Evolutionary conservation across 2,329 filamentous ascomycete species (phyloP), one percentile per base, ranked within the genome.

Genomic region (Scytalidium lignicola): DNA sequence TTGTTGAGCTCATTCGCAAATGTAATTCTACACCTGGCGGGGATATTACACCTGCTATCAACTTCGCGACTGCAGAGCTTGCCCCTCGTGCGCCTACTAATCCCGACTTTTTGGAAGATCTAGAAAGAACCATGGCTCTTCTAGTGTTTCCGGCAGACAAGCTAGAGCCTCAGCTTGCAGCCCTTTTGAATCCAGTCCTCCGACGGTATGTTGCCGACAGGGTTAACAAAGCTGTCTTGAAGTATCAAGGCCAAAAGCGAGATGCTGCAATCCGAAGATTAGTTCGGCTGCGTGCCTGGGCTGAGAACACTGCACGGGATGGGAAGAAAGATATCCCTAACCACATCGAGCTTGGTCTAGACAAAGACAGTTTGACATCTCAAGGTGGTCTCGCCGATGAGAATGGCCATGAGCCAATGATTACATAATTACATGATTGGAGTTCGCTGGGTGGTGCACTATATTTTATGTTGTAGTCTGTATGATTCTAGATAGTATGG

Each of bases 51-150:
- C 62, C 67, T 9, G 93, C 90, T 1, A 71, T 99, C 46, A 82
- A 85, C 51, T 99, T 99, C 69, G 93, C 93, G 1, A 90, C 87
- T 1, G 81, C 85, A 29, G 86, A 96, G 60, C 79, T 99, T 13
- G 90, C 90, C 10, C 91, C 93, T 3, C 83, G 90, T 48, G 93
- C 92, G 7, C 85, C 91, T 1, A 88, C 83, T 4, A 90, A 90
- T 56, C 78, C 81, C 3, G 82, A 86, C 41, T 97, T 96, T 57
- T 75, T 96, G 12, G 81, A 86, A 55, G 90, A 95, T 53, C 75
- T 99, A 10, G 93, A 99, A 68, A 82, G 85, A 64, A 96, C 93
- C 0, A 96, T 99, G 85, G 86, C 90, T 0, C 77, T 99, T 39
- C 75, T 99, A 37, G 86, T 99, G 41, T 96, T 96, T 59, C 84